Percentiles rank a stretch among this genome's conserved stretches.
These are phyloP conservation scores for Parsonsia alboflavescens DNA, from an alignment of 257 asterid species.

Conservation along the genomic window DNA sequence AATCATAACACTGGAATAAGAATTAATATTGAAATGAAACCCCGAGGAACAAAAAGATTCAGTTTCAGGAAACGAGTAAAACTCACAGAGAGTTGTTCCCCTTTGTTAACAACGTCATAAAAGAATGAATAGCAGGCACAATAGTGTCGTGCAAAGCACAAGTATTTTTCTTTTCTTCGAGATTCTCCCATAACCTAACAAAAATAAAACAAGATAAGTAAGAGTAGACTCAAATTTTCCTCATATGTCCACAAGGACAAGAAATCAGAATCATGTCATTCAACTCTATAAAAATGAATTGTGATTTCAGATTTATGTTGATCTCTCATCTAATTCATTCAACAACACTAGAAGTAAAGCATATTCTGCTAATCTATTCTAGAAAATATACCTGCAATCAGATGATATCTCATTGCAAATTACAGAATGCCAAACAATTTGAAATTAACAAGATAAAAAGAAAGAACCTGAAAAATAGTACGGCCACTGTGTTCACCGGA, in stretches of 20 bases:
- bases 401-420: not conserved
- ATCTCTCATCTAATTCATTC: not conserved
- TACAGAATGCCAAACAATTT: not conserved
- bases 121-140: slow-evolving; percentile 92
- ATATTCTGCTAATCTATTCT: not conserved
- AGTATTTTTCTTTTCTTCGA: slow-evolving; percentile 69
- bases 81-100: slow-evolving; percentile 90
- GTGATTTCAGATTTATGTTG: not conserved
- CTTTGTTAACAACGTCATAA: slow-evolving; percentile 83
- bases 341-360: not conserved
- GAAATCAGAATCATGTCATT: not conserved
- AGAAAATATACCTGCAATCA: not conserved
- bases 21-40: not conserved
- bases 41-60: not conserved
- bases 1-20: not conserved
- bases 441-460: not conserved
- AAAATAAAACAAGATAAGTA: not conserved
- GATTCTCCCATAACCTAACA: slow-evolving; percentile 80
- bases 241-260: not conserved
- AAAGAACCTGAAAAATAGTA: slow-evolving; percentile 59
- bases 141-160: slow-evolving; percentile 75
- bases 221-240: not conserved
- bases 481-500: slow-evolving; percentile 72
- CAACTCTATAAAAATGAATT: not conserved
- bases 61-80: not conserved